Conservation (phyloP, 2,329 filamentous ascomycete species). For the Phyllosticta capitalensis region DNA sequence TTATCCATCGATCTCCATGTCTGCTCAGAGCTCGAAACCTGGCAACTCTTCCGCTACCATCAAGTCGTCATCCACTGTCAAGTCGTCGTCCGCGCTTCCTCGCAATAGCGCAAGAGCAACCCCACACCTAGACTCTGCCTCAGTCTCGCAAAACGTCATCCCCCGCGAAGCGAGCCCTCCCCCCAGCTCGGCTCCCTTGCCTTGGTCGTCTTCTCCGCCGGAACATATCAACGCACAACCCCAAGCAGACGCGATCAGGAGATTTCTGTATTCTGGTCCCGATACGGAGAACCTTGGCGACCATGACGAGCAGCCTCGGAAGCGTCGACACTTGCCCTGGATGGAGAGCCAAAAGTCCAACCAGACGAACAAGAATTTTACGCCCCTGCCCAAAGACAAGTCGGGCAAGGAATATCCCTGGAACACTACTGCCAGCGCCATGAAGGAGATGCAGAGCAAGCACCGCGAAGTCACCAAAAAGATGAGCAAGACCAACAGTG, state of each 20-base stretch:
- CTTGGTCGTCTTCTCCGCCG: slow-evolving; percentile 63
- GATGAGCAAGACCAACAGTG: slow-evolving; percentile 32
- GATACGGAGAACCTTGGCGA: slow-evolving; percentile 1
- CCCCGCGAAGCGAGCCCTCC: slow-evolving; percentile 19
- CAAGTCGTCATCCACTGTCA: not conserved
- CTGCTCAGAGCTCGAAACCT: not conserved
- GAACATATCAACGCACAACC: slow-evolving; percentile 32
- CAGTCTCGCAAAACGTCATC: slow-evolving; percentile 14
- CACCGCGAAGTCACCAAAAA: slow-evolving; percentile 55
- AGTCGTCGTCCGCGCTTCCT: not conserved
- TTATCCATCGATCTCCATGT: slow-evolving; percentile 31
- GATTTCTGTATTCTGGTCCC: slow-evolving; percentile 10
- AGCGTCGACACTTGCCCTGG: slow-evolving; percentile 60
- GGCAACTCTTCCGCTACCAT: not conserved
- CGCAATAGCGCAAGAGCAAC: not conserved
- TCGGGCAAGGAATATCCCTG: slow-evolving; percentile 41
- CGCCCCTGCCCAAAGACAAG: slow-evolving; percentile 34
- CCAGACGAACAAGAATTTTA: slow-evolving; percentile 33
- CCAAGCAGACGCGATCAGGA: slow-evolving; percentile 11
- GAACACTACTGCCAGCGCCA: slow-evolving; percentile 63
- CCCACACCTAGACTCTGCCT: not conserved
- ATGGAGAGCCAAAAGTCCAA: slow-evolving; percentile 29
- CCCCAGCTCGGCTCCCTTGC: slow-evolving; percentile 48
- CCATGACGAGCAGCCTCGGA: slow-evolving; percentile 33
- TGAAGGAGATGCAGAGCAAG: slow-evolving; percentile 70